A percentile compares a stretch with the other conserved stretches of the same genome.
Conservation (phyloP, 2,329 filamentous ascomycete genomes). For the Pseudogymnoascus sp. region DNA sequence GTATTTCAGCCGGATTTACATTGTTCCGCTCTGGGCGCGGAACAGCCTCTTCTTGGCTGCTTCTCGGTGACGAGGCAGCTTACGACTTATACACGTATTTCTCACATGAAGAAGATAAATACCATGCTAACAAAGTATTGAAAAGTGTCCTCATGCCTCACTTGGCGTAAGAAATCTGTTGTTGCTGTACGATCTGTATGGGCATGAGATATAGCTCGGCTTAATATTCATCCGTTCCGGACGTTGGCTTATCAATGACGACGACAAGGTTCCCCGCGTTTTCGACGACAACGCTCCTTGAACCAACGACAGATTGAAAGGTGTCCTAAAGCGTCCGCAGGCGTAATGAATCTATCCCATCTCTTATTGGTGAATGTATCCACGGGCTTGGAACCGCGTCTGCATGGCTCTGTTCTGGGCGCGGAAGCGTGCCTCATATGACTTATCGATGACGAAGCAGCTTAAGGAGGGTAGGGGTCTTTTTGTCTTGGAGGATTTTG, state of each 20-base stretch:
- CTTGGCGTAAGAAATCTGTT: neutral
- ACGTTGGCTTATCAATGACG: neutral
- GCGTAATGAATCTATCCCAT: neutral
- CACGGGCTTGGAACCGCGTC: neutral
- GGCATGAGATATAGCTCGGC: neutral
- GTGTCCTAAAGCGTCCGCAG: neutral
- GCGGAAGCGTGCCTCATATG: neutral
- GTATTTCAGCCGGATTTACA: neutral
- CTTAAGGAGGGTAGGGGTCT: neutral
- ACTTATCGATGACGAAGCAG: neutral
- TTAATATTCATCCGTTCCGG: neutral
- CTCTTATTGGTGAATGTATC: neutral
- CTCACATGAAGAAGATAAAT: neutral
- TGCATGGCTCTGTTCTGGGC: neutral
- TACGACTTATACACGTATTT: neutral
- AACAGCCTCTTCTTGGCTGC: neutral
- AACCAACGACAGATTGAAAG: neutral
- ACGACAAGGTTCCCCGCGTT: constrained; percentile 4
- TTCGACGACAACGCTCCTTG: neutral
- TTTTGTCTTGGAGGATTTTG: neutral
- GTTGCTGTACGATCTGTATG: neutral
- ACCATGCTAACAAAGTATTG: neutral
- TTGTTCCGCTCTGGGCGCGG: neutral
- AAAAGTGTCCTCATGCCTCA: neutral
- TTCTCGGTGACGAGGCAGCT: neutral